Base-by-base conservation (phyloP, 257 asterid species). In the Solanum arcanum region DNA sequence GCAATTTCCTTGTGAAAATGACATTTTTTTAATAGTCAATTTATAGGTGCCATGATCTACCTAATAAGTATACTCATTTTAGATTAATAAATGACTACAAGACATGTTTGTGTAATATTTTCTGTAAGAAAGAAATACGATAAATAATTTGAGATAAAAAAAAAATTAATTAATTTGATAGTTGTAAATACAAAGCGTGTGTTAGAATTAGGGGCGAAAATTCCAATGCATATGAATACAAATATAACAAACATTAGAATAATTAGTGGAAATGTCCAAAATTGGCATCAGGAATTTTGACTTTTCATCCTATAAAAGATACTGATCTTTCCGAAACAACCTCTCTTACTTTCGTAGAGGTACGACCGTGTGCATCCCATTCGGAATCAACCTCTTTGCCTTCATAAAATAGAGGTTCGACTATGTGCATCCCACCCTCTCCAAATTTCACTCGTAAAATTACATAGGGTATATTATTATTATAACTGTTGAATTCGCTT, bases 351-450 rank as follows among this genome's bases (percentile, higher is more conserved):
- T 49, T 49, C 3, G 5, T 1, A 47, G 20, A 47, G 1, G 8
- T 14, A 47, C 9, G 3, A 41, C 0, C 11, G 3, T 2, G 3
- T 41, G 3, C 3, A 37, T 37, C 0, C 0, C 0, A 9, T 9
- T 41, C 3, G 44, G 0, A 41, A 41, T 9, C 0, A 41, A 41
- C 0, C 3, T 7, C 3, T 41, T 1, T 41, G 9, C 3, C 3
- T 41, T 41, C 44, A 2, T 9, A 41, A 41, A 9, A 9, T 9
- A 41, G 12, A 41, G 12, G 3, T 8, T 2, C 9, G 20, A 47
- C 3, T 5, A 0, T 5, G 7, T 47, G 3, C 20, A 47, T 12
- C 6, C 18, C 2, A 47, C 20, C 0, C 0, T 47, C 7, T 47
- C 20, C 1, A 37, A 37, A 37, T 37, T 37, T 6, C 7, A 37